Evolutionary conservation across 495 filamentous ascomycete species (phyloP).

Genomic region (Penicillium alfredii): DNA sequence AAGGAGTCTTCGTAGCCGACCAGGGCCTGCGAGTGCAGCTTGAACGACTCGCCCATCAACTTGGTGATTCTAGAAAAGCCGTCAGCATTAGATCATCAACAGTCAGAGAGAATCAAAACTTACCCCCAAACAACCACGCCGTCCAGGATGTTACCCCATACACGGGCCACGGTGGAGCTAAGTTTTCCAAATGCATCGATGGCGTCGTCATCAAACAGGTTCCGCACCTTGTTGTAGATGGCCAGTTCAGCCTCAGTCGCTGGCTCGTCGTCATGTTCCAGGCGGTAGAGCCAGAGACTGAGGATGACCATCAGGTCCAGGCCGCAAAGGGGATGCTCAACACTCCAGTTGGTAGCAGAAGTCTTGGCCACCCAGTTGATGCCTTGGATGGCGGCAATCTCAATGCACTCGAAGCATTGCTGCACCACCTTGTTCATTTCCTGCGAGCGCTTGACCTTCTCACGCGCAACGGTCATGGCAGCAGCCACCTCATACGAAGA

Average conservation of each 20-base stretch:
- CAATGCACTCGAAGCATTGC: conserved; percentile 96
- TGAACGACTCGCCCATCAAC: conserved; percentile 97
- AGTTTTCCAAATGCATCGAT: conserved; percentile 77
- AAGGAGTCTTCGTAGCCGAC: conserved; percentile 83
- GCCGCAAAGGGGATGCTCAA: conserved; percentile 94
- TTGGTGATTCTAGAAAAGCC: conserved; percentile 72
- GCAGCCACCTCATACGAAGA: conserved; percentile 94
- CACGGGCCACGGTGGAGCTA: conserved; percentile 85
- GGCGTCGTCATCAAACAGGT: conserved; percentile 84
- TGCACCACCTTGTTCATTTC: conserved; percentile 99
- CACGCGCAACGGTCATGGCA: conserved; percentile 89
- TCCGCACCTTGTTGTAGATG: conserved; percentile 94
- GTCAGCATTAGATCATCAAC: conserved; percentile 42
- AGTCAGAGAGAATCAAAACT: conserved; percentile 27
- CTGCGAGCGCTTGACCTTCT: conserved; percentile 86
- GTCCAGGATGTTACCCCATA: conserved; percentile 98
- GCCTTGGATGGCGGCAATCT: conserved; percentile 88
- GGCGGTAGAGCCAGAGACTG: conserved; percentile 93
- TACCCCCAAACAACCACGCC: conserved; percentile 99
- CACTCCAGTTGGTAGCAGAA: conserved; percentile 97
- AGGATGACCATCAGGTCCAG: conserved; percentile 98
- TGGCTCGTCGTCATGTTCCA: conserved; percentile 97
- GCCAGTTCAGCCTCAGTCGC: conserved; percentile 83
- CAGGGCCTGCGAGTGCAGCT: conserved; percentile 89
- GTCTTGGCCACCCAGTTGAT: conserved; percentile 98